These are phyloP conservation scores for Fusarium pseudoanthophilum DNA, from an alignment of 2,329 filamentous ascomycete species.

Conservation along the genomic window DNA sequence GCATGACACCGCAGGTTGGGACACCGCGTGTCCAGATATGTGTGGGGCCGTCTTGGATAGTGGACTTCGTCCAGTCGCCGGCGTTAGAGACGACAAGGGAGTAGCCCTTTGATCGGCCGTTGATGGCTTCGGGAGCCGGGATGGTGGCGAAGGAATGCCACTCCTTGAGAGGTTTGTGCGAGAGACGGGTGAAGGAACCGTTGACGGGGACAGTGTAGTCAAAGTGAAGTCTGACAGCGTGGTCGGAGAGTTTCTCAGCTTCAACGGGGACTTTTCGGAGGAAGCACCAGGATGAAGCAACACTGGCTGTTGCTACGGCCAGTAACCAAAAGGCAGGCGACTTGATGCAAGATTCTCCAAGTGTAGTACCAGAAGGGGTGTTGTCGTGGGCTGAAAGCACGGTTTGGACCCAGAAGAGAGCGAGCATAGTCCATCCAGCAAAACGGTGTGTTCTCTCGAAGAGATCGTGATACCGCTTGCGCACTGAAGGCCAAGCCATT, in stretches of 20 bases:
- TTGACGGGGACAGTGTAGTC: conserved; percentile 67
- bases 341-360: conserved; percentile 52
- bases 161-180: conserved; percentile 71
- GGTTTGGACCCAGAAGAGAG: conserved; percentile 73
- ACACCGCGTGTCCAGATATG: conserved; percentile 75
- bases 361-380: conserved; percentile 45
- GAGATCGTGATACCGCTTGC: conserved; percentile 70
- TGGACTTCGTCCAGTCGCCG: conserved; percentile 78
- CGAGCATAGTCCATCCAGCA: conserved; percentile 73
- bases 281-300: conserved; percentile 78
- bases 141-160: conserved; percentile 83
- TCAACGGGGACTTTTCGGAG: conserved; percentile 74
- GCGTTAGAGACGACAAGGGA: conserved; percentile 77
- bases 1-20: conserved; percentile 74
- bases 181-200: conserved; percentile 63
- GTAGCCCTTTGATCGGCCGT: conserved; percentile 59
- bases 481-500: conserved; percentile 72
- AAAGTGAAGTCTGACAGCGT: conserved; percentile 78
- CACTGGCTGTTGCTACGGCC: conserved; percentile 68
- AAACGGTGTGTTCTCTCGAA: conserved; percentile 80
- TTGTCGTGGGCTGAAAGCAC: conserved; percentile 63
- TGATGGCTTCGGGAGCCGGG: conserved; percentile 60
- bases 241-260: conserved; percentile 76
- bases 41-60: conserved; percentile 69
- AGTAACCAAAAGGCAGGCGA: conserved; percentile 73